phyloP scores from a whole-genome alignment of 129 eudicot species.

The Dittrichia graveolens region DNA sequence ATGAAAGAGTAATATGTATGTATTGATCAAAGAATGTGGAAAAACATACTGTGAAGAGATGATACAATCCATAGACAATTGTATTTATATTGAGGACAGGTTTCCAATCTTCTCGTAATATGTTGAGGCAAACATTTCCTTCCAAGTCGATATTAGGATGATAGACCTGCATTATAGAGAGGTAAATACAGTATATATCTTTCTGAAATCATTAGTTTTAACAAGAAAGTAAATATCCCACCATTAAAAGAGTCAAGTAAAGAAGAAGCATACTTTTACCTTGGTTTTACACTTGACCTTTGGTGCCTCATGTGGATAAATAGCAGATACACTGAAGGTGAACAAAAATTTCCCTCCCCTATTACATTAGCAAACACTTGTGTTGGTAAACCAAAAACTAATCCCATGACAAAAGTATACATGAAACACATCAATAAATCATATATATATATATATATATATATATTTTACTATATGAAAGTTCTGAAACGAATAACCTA shows the following conservation, averaged over 20 bases:
- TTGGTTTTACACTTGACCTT: constrained; percentile 74
- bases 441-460: no score
- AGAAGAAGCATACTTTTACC: constrained; percentile 38
- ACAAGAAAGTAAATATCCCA: background rate
- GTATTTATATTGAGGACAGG: constrained; percentile 69
- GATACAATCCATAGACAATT: constrained; percentile 61
- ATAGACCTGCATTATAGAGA: constrained; percentile 44
- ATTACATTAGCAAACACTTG: background rate
- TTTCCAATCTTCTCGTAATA: constrained; percentile 75
- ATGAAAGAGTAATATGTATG: background rate
- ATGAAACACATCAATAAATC: constrained; percentile 1
- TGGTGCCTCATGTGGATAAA: constrained; percentile 73
- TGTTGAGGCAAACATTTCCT: constrained; percentile 68
- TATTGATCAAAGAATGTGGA: background rate
- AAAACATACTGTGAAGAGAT: constrained; percentile 55
- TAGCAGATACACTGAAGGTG: constrained; percentile 48
- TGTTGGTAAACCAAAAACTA: background rate
- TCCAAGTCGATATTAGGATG: constrained; percentile 82
- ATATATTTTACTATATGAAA: background rate
- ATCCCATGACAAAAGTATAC: background rate
- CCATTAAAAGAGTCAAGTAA: background rate
- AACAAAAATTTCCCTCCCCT: constrained; percentile 65
- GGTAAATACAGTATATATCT: background rate
- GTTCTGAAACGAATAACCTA: constrained; percentile 31
- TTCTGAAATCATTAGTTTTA: background rate